Conservation (phyloP, 345 rosid genomes). For the Euphorbia lathyris region DNA sequence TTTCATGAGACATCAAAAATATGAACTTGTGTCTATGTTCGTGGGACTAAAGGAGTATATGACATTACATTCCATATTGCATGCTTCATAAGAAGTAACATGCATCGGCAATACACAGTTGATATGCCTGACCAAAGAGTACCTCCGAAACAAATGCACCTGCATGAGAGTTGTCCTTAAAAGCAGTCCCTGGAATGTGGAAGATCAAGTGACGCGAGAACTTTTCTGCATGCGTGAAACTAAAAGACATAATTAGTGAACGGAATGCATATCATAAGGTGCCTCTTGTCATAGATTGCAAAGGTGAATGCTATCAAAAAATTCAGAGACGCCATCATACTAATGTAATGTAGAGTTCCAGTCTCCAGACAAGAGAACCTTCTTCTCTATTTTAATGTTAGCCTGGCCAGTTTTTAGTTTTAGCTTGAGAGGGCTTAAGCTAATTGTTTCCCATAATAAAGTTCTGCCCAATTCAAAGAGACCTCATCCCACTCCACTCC, state of each 20-base stretch:
- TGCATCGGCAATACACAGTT: conserved; percentile 7
- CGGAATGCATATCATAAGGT: background rate
- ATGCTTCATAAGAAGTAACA: background rate
- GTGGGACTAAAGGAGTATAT: background rate
- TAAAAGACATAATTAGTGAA: background rate
- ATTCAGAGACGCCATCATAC: background rate
- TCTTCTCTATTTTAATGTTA: background rate
- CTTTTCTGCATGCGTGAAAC: conserved; percentile 55
- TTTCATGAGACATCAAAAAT: background rate
- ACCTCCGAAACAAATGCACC: conserved; percentile 98
- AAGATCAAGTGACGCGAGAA: conserved; percentile 85
- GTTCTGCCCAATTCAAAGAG: background rate
- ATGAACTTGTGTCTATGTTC: no score
- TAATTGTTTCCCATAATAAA: background rate
- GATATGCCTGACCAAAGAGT: conserved; percentile 19
- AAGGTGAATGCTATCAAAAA: background rate
- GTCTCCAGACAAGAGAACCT: background rate
- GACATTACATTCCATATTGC: background rate
- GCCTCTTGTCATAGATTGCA: background rate
- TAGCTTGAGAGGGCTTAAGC: background rate
- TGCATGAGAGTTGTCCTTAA: conserved; percentile 88
- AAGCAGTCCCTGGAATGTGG: conserved; percentile 71
- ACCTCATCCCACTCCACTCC: background rate
- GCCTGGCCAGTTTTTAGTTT: background rate
- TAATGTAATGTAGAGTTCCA: background rate